Base-by-base conservation (phyloP, 2,329 filamentous ascomycete species). In the Alternaria dauci region DNA sequence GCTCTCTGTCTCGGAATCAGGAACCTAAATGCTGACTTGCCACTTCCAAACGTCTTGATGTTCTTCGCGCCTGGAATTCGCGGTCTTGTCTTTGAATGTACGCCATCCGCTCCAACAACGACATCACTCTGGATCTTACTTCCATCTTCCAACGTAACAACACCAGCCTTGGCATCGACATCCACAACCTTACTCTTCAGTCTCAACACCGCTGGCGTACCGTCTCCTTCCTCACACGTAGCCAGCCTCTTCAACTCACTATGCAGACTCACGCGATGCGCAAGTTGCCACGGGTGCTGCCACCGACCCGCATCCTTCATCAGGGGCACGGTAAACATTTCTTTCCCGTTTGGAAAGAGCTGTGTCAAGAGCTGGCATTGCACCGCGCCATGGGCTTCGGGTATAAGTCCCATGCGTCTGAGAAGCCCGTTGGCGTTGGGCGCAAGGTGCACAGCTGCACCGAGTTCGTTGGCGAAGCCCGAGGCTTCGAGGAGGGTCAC, bases 391-490 rank as follows among this genome's bases (percentile, higher is more conserved):
- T 78, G 78, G 0, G 72, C 71, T 55, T 80, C 77, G 0, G 80
- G 76, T 50, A 75, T 72, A 1, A 85, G 64, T 0, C 83, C 82
- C 50, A 84, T 72, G 32, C 81, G 75, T 11, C 76, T 73, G 4
- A 90, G 76, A 2, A 89, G 74, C 0, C 86, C 85, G 71, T 88
- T 88, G 2, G 83, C 79, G 67, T 90, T 91, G 0, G 88, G 87
- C 0, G 85, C 83, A 5, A 90, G 71, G 67, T 89, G 87, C n/a
- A 90, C 82, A 0, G 87, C 87, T 3, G 88, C 87, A 0, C 87
- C 88, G 1, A 81, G 76, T 72, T 89, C 87, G 52, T 79, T 83
- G 16, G 83, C 82, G 34, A 88, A 83, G 2, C 78, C 78, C 0
- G 86, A 88, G 69, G 86, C 83, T 65, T 77, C 73, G 30, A 75